These are phyloP conservation scores for Lasiodiplodia hormozganensis DNA, from an alignment of 2,329 filamentous ascomycete species.

Conservation along the genomic window DNA sequence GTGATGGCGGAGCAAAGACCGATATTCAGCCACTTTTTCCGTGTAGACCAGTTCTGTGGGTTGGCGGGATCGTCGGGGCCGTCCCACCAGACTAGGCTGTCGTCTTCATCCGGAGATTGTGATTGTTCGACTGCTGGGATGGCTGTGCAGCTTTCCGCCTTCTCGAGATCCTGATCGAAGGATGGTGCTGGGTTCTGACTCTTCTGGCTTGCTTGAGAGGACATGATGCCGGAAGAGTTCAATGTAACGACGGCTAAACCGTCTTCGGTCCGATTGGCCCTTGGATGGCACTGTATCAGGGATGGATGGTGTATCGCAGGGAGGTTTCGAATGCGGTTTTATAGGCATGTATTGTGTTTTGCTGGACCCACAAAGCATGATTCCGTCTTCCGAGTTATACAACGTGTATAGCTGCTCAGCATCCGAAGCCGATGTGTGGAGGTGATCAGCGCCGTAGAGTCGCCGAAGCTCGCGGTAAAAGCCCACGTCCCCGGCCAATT, in stretches of 20 bases:
- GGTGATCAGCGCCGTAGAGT: neutral
- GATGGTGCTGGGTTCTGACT: neutral
- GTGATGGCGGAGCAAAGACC: conserved; percentile 40
- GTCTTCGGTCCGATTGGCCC: neutral
- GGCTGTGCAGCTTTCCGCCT: neutral
- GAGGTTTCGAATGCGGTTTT: neutral
- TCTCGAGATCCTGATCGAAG: neutral
- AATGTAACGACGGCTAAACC: neutral
- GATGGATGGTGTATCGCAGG: neutral
- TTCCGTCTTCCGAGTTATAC: neutral
- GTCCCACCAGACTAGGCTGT: conserved; percentile 21
- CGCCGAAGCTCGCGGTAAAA: neutral
- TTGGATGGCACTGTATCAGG: neutral
- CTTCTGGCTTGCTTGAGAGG: neutral
- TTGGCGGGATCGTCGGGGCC: conserved; percentile 35
- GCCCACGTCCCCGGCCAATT: neutral
- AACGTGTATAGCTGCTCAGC: neutral
- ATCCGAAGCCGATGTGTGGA: neutral
- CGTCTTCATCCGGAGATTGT: neutral
- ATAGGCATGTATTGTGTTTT: neutral
- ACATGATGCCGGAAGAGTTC: neutral
- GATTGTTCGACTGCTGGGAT: neutral
- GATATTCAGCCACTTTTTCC: conserved; percentile 41
- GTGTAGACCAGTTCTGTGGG: conserved; percentile 36
- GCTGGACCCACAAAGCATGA: neutral